A percentile compares a stretch with the other conserved stretches of the same genome.
Evolutionary conservation across 1,284 basidiomycete genomes (phyloP).

Genomic region (Retiboletus fuscus): DNA sequence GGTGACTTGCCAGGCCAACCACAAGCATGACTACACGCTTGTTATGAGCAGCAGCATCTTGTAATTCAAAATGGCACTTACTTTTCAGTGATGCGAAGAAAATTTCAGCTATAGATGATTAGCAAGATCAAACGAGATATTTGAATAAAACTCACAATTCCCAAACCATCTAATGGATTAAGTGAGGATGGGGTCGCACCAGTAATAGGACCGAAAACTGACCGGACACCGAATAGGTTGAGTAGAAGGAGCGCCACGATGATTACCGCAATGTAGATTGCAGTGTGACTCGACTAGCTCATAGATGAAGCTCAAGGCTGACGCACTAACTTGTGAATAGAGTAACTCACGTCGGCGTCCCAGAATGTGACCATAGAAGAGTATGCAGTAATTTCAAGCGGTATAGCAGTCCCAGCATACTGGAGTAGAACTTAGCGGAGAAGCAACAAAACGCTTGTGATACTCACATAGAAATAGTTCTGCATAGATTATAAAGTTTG

Average conservation of each 20-base stretch:
- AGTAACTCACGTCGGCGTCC: conserved; percentile 67
- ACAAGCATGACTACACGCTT: conserved; percentile 29
- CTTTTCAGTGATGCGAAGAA: conserved; percentile 41
- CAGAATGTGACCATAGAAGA: conserved; percentile 82
- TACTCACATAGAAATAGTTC: conserved; percentile 44
- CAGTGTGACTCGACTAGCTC: conserved; percentile 59
- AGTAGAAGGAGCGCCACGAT: conserved; percentile 70
- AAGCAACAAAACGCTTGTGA: not conserved
- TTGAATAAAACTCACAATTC: conserved; percentile 61
- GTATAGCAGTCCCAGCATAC: conserved; percentile 62
- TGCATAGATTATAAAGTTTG: conserved; percentile 18
- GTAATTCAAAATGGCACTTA: conserved; percentile 21
- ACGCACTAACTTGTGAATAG: not conserved
- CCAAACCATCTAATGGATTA: conserved; percentile 64
- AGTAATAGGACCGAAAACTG: conserved; percentile 10
- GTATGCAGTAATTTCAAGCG: conserved; percentile 83
- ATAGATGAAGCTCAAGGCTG: not conserved
- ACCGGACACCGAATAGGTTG: conserved; percentile 83
- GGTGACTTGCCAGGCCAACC: conserved; percentile 49
- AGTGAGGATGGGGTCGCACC: not conserved
- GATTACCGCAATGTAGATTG: conserved; percentile 74
- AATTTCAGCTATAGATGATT: conserved; percentile 45
- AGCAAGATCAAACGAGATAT: not conserved
- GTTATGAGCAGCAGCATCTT: not conserved
- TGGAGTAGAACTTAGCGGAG: conserved; percentile 34